Base-by-base conservation (phyloP, 768 basidiomycete genomes). In the Paxillus rubicundulus region DNA sequence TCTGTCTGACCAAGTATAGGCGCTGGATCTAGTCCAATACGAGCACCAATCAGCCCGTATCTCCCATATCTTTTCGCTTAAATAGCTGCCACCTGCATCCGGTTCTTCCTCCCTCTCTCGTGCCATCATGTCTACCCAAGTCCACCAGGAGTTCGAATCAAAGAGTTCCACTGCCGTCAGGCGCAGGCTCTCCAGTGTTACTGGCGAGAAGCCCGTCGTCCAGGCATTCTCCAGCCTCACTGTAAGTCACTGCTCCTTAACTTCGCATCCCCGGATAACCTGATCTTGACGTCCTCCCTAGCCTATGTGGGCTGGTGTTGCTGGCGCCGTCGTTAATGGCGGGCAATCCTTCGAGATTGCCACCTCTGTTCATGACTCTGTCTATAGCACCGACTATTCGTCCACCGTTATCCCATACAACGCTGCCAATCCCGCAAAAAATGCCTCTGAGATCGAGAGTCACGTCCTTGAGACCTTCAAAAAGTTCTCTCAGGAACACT, bases 301-400 rank as follows among this genome's bases (percentile, higher is more conserved):
- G 89, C 87, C 89, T 18, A 90, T 92, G 89, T 92, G 89, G 89
- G 87, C 85, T 55, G 90, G 87, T 61, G 77, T 91, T 45, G 85
- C 88, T 3, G 87, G 87, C 37, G 72, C 72, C 20, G 65, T 82
- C 44, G 66, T 84, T 64, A 77, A 83, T 63, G 81, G 82, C 63
- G 80, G 78, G 50, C 79, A 77, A 46, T 71, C 78, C 50, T 83
- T 79, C 53, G 87, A 91, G 70, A 72, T 92, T 63, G 85, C 88
- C 37, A 76, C 91, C 63, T 87, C 88, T 51, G 76, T 92, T 44
- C 89, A 92, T 63, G 90, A 92, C 67, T 89, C 86, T 14, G 87
- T 91, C 65, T 92, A 92, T 68, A 84, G 77, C 70, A 88, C 88
- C 56, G 89, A 92, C 67, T 92, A 83, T 61, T 71, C 84, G 17